Evolutionary conservation across 345 rosid species (phyloP).

Genomic region (Cardamine chenopodiifolia): DNA sequence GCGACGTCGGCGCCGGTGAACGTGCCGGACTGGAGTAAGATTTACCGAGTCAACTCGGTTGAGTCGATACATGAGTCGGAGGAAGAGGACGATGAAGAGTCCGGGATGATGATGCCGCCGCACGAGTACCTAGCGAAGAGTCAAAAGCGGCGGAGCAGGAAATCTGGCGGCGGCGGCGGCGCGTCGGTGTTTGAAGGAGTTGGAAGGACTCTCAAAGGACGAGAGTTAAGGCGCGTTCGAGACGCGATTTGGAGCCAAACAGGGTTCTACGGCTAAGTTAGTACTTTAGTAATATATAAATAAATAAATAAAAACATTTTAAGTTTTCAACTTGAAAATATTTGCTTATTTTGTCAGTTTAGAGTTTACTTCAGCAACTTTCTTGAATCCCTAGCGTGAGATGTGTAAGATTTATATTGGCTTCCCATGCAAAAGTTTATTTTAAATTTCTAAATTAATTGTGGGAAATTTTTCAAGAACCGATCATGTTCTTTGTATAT

Average conservation of each 20-base stretch:
- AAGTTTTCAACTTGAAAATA: neutral
- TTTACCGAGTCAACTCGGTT: constrained; percentile 72
- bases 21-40: constrained; percentile 97
- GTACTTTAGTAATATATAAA: neutral
- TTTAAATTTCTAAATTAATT: neutral
- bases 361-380: constrained; percentile 33
- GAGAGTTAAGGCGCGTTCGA: constrained; percentile 89
- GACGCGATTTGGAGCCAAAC: constrained; percentile 97
- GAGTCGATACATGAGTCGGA: constrained; percentile 79
- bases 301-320: neutral
- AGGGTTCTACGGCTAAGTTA: constrained; percentile 63
- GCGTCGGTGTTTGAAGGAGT: constrained; percentile 87
- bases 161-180: constrained; percentile 50
- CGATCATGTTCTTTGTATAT: constrained; percentile 14
- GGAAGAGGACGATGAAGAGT: constrained; percentile 62
- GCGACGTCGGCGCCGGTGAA: constrained; percentile 78
- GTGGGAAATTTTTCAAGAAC: constrained; percentile 11
- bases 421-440: constrained; percentile 36
- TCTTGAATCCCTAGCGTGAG: constrained; percentile 41
- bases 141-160: constrained; percentile 56
- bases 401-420: constrained; percentile 28
- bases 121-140: constrained; percentile 89
- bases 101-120: constrained; percentile 83
- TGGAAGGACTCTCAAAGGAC: constrained; percentile 90
- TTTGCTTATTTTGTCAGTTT: constrained; percentile 28